Evolutionary conservation across 257 asterid genomes (phyloP).

Genomic region (Jacaranda copaia): DNA sequence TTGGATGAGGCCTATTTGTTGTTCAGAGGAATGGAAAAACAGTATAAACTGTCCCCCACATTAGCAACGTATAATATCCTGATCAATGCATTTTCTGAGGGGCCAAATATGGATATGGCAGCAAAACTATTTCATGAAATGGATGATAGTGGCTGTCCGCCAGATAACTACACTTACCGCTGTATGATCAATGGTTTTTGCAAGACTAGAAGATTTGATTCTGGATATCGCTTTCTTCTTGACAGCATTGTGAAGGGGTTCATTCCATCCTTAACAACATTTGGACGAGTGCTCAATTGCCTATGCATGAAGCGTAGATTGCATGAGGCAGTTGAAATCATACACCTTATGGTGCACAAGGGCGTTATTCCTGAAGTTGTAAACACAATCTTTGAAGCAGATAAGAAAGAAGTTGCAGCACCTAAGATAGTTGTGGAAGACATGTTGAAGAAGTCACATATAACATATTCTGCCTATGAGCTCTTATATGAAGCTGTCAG

Average conservation of each 20-base stretch:
- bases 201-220: slow-evolving; percentile 69
- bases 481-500: slow-evolving; percentile 78
- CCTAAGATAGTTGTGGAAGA: slow-evolving; percentile 90
- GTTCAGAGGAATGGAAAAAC: slow-evolving; percentile 66
- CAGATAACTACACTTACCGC: slow-evolving; percentile 75
- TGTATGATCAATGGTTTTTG: slow-evolving; percentile 89
- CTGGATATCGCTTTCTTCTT: slow-evolving; percentile 62
- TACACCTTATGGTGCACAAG: slow-evolving; percentile 76
- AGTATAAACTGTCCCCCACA: slow-evolving; percentile 61
- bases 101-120: slow-evolving; percentile 64
- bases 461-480: slow-evolving; percentile 76
- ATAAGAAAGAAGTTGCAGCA: slow-evolving; percentile 77
- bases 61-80: slow-evolving; percentile 72
- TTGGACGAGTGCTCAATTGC: slow-evolving; percentile 85
- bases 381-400: slow-evolving; percentile 71
- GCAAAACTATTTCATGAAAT: slow-evolving; percentile 67
- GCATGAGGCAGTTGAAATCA: slow-evolving; percentile 68
- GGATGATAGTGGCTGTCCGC: slow-evolving; percentile 52
- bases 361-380: slow-evolving; percentile 80
- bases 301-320: slow-evolving; percentile 69
- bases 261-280: slow-evolving; percentile 62
- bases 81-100: slow-evolving; percentile 69
- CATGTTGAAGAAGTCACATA: slow-evolving; percentile 73
- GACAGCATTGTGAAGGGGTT: slow-evolving; percentile 59
- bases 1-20: slow-evolving; percentile 65